phyloP scores from a whole-genome alignment of 1,284 basidiomycete genomes.

The Moesziomyces sp. region DNA sequence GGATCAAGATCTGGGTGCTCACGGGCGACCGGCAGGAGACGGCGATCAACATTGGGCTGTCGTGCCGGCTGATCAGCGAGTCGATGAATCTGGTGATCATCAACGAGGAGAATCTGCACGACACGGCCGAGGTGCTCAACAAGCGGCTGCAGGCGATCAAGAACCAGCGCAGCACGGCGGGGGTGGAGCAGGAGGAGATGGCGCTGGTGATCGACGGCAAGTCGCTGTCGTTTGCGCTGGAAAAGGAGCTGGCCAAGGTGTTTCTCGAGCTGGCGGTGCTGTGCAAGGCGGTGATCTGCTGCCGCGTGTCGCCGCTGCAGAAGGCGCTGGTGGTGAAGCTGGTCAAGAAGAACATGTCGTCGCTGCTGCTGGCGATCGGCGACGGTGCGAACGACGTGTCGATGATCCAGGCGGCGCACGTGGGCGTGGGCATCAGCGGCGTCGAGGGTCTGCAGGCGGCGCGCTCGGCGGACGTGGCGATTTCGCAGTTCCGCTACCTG shows the following conservation, averaged over 20 bases:
- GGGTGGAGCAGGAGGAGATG: slow-evolving; percentile 87
- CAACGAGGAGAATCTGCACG: slow-evolving; percentile 86
- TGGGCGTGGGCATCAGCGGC: slow-evolving; percentile 97
- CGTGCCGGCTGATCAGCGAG: slow-evolving; percentile 94
- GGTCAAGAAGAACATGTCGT: slow-evolving; percentile 93
- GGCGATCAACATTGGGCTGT: slow-evolving; percentile 98
- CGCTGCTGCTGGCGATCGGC: slow-evolving; percentile 91
- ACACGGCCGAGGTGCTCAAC: slow-evolving; percentile 85
- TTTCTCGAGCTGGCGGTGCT: slow-evolving; percentile 96
- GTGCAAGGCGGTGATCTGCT: slow-evolving; percentile 98
- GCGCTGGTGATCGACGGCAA: slow-evolving; percentile 97
- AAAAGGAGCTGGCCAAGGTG: slow-evolving; percentile 86
- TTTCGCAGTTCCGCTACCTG: slow-evolving; percentile 96
- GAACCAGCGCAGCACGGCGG: slow-evolving; percentile 82
- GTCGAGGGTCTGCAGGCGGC: slow-evolving; percentile 98
- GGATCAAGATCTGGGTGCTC: slow-evolving; percentile 98
- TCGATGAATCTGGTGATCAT: slow-evolving; percentile 96
- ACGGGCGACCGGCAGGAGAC: slow-evolving; percentile 99
- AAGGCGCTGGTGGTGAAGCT: slow-evolving; percentile 98
- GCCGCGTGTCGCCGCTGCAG: slow-evolving; percentile 96
- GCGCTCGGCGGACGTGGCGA: slow-evolving; percentile 93
- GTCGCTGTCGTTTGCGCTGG: slow-evolving; percentile 89
- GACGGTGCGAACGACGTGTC: slow-evolving; percentile 75
- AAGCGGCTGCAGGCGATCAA: slow-evolving; percentile 91
- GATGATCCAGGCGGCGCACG: slow-evolving; percentile 76